Percentiles rank a stretch among this genome's conserved stretches.
Evolutionary conservation across 768 basidiomycete species (phyloP).

Genomic region (Coprinellus aureogranulatus): DNA sequence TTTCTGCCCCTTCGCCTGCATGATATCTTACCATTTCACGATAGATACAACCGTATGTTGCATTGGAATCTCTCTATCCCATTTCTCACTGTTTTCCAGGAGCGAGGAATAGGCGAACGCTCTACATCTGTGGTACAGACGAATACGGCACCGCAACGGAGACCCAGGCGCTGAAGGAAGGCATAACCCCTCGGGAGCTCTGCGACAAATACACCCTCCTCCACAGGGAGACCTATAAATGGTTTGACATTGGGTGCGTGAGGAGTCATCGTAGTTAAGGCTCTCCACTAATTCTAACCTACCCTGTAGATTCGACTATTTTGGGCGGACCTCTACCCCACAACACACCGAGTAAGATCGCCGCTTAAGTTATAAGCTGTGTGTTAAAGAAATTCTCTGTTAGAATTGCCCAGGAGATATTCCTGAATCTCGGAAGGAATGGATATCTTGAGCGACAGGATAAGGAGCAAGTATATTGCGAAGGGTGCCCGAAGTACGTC

Average conservation of each 20-base stretch:
- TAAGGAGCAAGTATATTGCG: conserved; percentile 93
- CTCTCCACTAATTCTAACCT: too few relatives aligned
- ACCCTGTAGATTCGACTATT: conserved; percentile 79
- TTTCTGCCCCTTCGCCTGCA: not conserved
- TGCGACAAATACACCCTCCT: conserved; percentile 90
- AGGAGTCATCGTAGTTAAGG: too few relatives aligned
- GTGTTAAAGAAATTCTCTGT: too few relatives aligned
- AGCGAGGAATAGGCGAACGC: conserved; percentile 81
- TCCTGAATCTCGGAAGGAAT: conserved; percentile 77
- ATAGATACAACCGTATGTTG: conserved; percentile 60
- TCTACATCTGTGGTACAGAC: conserved; percentile 97
- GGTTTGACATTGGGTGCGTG: conserved; percentile 91
- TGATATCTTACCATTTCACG: conserved; percentile 4
- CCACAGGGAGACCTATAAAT: conserved; percentile 91
- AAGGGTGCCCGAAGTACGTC: conserved; percentile 78
- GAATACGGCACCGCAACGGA: conserved; percentile 99
- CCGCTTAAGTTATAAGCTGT: too few relatives aligned
- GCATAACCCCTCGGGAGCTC: conserved; percentile 70
- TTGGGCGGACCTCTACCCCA: conserved; percentile 91
- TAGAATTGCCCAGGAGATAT: conserved; percentile 90
- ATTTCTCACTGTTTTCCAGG: conserved; percentile 26
- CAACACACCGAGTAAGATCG: conserved; percentile 77
- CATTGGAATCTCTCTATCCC: conserved; percentile 7
- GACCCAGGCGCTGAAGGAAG: conserved; percentile 91
- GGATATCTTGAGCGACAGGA: conserved; percentile 76